Evolutionary conservation across 1,284 basidiomycete species (phyloP).

Genomic region (Leccinum angustisporum): DNA sequence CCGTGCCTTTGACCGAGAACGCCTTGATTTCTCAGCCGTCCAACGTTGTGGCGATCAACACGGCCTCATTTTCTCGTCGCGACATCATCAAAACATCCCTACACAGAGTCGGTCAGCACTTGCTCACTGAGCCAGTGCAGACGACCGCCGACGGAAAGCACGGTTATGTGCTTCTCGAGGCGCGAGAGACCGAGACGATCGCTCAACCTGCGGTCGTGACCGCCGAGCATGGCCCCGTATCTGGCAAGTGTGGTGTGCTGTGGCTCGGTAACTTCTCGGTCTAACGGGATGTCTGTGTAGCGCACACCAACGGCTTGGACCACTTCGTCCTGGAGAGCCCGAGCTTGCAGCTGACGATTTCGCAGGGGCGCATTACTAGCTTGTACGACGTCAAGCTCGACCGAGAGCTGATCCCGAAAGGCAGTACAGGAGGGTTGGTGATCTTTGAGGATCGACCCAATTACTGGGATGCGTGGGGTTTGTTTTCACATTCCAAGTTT

Average conservation of each 20-base stretch:
- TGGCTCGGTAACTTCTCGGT: not conserved
- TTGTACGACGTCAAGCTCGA: slow-evolving; percentile 73
- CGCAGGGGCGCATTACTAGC: slow-evolving; percentile 80
- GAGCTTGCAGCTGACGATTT: slow-evolving; percentile 73
- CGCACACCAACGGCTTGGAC: slow-evolving; percentile 59
- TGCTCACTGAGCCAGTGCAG: slow-evolving; percentile 61
- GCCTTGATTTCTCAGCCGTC: slow-evolving; percentile 38
- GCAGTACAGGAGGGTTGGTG: slow-evolving; percentile 79
- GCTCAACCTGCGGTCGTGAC: slow-evolving; percentile 41
- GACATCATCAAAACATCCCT: slow-evolving; percentile 75
- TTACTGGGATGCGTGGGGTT: slow-evolving; percentile 86
- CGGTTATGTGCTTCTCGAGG: slow-evolving; percentile 69
- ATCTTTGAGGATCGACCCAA: slow-evolving; percentile 89
- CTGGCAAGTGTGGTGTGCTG: slow-evolving; percentile 2
- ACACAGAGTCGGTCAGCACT: slow-evolving; percentile 37
- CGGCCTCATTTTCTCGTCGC: slow-evolving; percentile 72
- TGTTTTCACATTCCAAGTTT: slow-evolving; percentile 13
- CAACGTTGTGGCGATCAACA: slow-evolving; percentile 72
- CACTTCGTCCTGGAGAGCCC: slow-evolving; percentile 74
- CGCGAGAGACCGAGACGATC: slow-evolving; percentile 45
- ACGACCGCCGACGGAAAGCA: slow-evolving; percentile 59
- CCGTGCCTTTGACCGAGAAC: slow-evolving; percentile 28
- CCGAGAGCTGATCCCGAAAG: slow-evolving; percentile 78
- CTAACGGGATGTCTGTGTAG: slow-evolving; percentile 32
- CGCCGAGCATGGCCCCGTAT: not conserved